Evolutionary conservation across 352 stramenopile genomes (phyloP).

Genomic region (Peronosclerospora sorghi): DNA sequence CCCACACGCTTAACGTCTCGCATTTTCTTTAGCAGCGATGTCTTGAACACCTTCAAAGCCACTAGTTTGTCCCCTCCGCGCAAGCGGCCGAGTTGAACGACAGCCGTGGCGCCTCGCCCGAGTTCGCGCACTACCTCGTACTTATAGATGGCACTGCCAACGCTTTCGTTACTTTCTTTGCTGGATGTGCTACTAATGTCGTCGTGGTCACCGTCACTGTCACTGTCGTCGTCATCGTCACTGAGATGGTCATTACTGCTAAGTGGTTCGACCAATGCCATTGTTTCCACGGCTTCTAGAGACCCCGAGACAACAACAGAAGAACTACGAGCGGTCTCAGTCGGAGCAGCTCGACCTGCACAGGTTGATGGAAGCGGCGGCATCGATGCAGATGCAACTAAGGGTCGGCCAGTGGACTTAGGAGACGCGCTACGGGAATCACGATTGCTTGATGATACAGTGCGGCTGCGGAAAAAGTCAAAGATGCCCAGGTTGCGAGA

Average conservation of each 20-base stretch:
- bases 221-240: slow-evolving; percentile 27
- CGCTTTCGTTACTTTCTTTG: slow-evolving; percentile 5
- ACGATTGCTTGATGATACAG: slow-evolving; percentile 26
- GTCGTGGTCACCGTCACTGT: slow-evolving; percentile 21
- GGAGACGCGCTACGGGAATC: slow-evolving; percentile 14
- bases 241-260: slow-evolving; percentile 31
- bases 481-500: slow-evolving; percentile 42
- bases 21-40: slow-evolving; percentile 79
- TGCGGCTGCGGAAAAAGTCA: slow-evolving; percentile 66
- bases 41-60: slow-evolving; percentile 80
- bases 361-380: slow-evolving; percentile 10
- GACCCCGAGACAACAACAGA: not conserved
- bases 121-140: slow-evolving; percentile 76
- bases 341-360: not conserved
- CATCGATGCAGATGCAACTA: not conserved
- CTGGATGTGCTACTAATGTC: slow-evolving; percentile 4
- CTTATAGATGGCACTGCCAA: slow-evolving; percentile 43
- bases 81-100: slow-evolving; percentile 66
- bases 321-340: not conserved
- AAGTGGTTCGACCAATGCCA: slow-evolving; percentile 24
- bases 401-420: no score
- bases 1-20: slow-evolving; percentile 77
- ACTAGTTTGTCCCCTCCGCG: slow-evolving; percentile 48
- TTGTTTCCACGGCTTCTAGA: slow-evolving; percentile 26
- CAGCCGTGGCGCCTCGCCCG: slow-evolving; percentile 62